Evolutionary conservation across 2,329 filamentous ascomycete species (phyloP).

Genomic region (Fusarium torulosum): DNA sequence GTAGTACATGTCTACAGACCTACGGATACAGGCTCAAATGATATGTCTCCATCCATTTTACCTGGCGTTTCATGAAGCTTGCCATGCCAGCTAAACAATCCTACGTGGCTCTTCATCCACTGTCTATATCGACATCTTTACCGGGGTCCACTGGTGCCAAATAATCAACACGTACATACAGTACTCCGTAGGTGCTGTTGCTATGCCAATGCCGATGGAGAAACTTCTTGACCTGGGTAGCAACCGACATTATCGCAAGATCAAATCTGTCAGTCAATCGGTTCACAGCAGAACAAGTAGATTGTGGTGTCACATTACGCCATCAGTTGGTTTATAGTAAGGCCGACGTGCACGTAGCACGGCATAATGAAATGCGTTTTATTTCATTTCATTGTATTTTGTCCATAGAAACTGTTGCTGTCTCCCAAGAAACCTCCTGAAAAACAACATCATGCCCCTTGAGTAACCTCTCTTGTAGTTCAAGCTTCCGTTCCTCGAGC

Average conservation of each 20-base stretch:
- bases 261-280: background rate
- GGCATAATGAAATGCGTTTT: slow-evolving; percentile 4
- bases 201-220: slow-evolving; percentile 9
- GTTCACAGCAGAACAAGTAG: background rate
- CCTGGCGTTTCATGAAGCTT: slow-evolving; percentile 32
- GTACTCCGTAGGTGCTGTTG: slow-evolving; percentile 5
- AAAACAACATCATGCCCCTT: slow-evolving; percentile 2
- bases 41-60: slow-evolving; percentile 10
- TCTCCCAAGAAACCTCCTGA: slow-evolving; percentile 1
- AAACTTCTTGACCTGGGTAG: background rate
- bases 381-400: slow-evolving; percentile 25
- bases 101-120: slow-evolving; percentile 33
- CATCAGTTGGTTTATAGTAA: slow-evolving; percentile 6
- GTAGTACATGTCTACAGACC: slow-evolving; percentile 10
- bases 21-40: too few species aligned
- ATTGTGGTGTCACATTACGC: slow-evolving; percentile 5
- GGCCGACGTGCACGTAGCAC: slow-evolving; percentile 7
- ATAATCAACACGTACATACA: slow-evolving; percentile 14
- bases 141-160: slow-evolving; percentile 28
- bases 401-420: slow-evolving; percentile 17
- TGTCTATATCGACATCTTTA: slow-evolving; percentile 5
- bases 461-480: slow-evolving; percentile 5
- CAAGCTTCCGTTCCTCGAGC: slow-evolving; percentile 4
- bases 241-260: background rate
- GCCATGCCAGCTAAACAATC: slow-evolving; percentile 17